Base-by-base conservation (phyloP, 768 basidiomycete genomes). In the Suillus luteus region DNA sequence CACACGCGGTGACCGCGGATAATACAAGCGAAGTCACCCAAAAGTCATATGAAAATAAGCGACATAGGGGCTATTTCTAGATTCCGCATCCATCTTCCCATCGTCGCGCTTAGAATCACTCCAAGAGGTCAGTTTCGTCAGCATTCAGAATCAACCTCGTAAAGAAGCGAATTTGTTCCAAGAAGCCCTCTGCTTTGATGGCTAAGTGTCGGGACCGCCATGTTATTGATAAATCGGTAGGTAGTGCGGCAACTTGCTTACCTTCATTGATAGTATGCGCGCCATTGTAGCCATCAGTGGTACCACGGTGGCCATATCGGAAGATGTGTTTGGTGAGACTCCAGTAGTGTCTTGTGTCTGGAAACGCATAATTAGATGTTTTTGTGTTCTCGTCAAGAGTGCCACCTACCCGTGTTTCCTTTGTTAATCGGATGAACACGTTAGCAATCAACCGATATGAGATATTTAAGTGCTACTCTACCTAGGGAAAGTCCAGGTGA, bases 311-410 rank as follows among this genome's bases (percentile, higher is more conserved):
- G 19, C 73, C 73, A 68, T 81, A 84, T 48, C 82, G 81, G 73
- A 81, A 81, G 62, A 83, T 83, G 65, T 82, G 77, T 40, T 66
- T 67, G 24, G 82, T 81, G 31, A 84, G 74, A 61, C 74, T 73
- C 82, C 81, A 82, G 59, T 83, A 82, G 58, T 74, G 73, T 48
- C 73, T 66, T 17, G 83, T 84, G 68, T 84, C 81, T 80, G 65
- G 1, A 48, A 59, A 60, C 62, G 52, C 41, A 62, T 61, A 64
- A 63, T 76, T 64, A 68, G 59, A 38, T 73, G 66, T 67, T 44
- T 73, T 65, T 69, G 69, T 35, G 33, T 60, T 58, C 44, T 62
- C 66, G 52, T 66, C 27, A 61, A 41, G 27, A 27, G 24, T 24
- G 17, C 55, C 40, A 52, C 69, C 66, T 55, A 69, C 69, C 72